Conservation (phyloP, 208 protist genomes). For the Leishmania arabica region DNA sequence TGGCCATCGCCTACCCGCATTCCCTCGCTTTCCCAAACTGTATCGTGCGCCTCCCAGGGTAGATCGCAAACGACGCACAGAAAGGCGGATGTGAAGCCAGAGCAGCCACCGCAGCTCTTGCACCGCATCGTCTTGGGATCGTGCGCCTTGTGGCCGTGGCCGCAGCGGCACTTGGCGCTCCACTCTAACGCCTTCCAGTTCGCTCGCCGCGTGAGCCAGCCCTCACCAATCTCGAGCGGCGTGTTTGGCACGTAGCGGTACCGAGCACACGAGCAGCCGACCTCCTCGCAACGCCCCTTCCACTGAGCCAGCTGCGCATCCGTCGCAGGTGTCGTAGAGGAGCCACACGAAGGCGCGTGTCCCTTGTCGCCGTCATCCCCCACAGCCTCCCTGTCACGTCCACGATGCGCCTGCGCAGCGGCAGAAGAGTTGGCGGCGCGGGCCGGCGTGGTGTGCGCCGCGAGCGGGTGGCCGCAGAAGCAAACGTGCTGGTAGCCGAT, state of each 20-base stretch:
- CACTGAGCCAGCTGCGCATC: constrained; percentile 21
- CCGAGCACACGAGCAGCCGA: constrained; percentile 49
- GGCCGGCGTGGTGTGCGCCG: constrained; percentile 34
- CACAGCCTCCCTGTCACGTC: not conserved
- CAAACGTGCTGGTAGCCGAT: constrained; percentile 69
- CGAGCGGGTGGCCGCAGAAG: constrained; percentile 81
- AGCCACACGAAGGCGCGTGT: not conserved
- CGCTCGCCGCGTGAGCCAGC: constrained; percentile 69
- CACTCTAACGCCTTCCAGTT: constrained; percentile 67
- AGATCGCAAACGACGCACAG: constrained; percentile 86
- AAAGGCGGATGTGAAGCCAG: constrained; percentile 58
- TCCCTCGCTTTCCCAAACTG: constrained; percentile 78
- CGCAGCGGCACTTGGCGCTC: constrained; percentile 85
- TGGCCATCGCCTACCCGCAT: constrained; percentile 40
- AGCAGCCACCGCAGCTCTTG: constrained; percentile 52
- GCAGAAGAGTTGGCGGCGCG: constrained; percentile 12
- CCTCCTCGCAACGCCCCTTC: constrained; percentile 42
- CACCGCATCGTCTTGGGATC: constrained; percentile 41
- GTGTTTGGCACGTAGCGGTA: constrained; percentile 85
- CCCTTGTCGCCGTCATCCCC: not conserved
- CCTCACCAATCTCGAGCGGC: constrained; percentile 88
- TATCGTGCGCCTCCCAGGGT: constrained; percentile 81
- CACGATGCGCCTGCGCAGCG: not conserved
- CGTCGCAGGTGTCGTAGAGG: constrained; percentile 8
- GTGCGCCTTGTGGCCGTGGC: constrained; percentile 67